These are phyloP conservation scores for Bryopsis sp. DNA, from an alignment of 139 green algal genomes.

Conservation along the genomic window DNA sequence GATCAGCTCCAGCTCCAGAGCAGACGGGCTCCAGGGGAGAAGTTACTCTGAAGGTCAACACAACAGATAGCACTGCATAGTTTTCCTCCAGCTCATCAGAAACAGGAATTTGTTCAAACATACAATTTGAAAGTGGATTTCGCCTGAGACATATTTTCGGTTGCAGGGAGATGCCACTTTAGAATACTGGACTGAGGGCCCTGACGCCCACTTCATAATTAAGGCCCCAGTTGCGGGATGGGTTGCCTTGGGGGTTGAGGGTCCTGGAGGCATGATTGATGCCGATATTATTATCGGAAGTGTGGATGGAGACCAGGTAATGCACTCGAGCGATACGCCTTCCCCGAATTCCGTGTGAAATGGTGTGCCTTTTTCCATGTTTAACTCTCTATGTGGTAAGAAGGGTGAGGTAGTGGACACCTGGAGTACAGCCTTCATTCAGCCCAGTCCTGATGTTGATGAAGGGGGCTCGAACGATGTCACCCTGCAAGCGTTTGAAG, in stretches of 20 bases:
- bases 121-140: not conserved
- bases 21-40: no score
- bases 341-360: not conserved
- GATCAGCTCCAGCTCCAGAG: no score
- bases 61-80: no score
- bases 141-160: not conserved
- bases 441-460: not conserved
- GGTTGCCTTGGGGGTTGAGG: constrained; percentile 11
- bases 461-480: constrained; percentile 6
- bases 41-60: no score
- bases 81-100: no score
- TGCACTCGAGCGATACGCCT: no score
- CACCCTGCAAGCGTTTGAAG: not conserved
- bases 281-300: constrained; percentile 16
- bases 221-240: not conserved
- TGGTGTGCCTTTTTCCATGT: not conserved
- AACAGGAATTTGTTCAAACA: no score
- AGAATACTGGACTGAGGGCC: constrained; percentile 2
- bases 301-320: not conserved
- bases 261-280: constrained; percentile 13
- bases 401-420: constrained; percentile 15
- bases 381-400: constrained; percentile 4
- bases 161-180: not conserved
- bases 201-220: constrained; percentile 9
- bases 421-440: constrained; percentile 14